A percentile compares a stretch with the other conserved stretches of the same genome.
Conservation (phyloP, 2,329 filamentous ascomycete genomes). For the Alternaria novae-zelandiae region DNA sequence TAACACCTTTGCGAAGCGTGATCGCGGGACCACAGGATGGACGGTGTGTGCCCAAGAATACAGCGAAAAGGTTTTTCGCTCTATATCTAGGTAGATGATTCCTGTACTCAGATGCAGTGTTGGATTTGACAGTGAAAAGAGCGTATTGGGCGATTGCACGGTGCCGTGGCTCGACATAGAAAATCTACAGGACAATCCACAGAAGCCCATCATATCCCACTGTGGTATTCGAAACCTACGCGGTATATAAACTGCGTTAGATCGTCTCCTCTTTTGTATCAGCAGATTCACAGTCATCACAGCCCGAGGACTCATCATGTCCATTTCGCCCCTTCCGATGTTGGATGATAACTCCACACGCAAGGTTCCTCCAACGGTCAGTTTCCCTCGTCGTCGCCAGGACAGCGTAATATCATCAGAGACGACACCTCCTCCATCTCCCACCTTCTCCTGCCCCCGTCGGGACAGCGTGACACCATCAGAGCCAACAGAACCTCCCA, state of each 20-base stretch:
- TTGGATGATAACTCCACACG: background rate
- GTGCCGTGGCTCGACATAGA: background rate
- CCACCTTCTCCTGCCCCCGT: background rate
- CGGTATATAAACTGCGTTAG: background rate
- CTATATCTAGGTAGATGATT: background rate
- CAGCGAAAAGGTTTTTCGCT: background rate
- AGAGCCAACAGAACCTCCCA: background rate
- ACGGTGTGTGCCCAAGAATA: background rate
- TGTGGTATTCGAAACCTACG: background rate
- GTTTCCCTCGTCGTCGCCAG: background rate
- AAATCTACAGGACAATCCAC: background rate
- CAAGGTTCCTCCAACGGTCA: background rate
- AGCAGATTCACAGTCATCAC: fast-evolving
- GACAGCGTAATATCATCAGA: background rate
- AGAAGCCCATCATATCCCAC: background rate
- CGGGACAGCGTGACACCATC: background rate
- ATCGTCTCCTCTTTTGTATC: background rate
- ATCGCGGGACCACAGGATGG: background rate
- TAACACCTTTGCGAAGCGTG: background rate
- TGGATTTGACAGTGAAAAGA: background rate
- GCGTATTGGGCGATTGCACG: background rate
- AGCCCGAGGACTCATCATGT: background rate
- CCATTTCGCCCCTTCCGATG: background rate
- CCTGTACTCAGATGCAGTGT: background rate
- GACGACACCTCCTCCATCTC: background rate